Base-by-base conservation (phyloP, 257 asterid genomes). In the Penstemon eatonii region DNA sequence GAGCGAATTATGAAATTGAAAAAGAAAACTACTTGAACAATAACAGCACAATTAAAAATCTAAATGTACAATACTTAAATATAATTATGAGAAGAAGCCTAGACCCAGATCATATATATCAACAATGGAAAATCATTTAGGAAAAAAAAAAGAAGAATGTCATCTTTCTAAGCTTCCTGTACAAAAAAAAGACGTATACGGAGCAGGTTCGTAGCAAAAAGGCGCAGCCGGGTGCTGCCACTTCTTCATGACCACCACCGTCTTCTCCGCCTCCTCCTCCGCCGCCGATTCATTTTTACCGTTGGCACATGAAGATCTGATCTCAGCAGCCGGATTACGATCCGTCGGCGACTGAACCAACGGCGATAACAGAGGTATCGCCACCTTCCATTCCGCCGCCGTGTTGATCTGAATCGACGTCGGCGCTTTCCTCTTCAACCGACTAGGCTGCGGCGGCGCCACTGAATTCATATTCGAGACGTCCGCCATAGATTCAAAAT, bases 161-260 rank as follows among this genome's bases (percentile, higher is more conserved):
- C 82, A 75, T 77, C 87, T 73, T 47, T 85, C 85, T 1, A 69
- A 73, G 38, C 78, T 61, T 8, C 87, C 89, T 0, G 81, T 73
- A 57, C 82, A 76, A 6, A 82, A 81, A 70, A 85, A 89, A 40
- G 89, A 86, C 72, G 56, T 19, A 38, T 77, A 66, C 72, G 84
- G 81, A 53, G 81, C 75, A 79, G 85, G 74, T 39, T 83, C 89
- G 47, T 83, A 82, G 12, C 79, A 56, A 72, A 81, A 86, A 77
- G 92, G 92, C 72, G 89, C 89, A 45, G 92, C 87, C 39, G 91
- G 91, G 64, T 86, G 91, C 78, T 83, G 85, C 92, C 92, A 86
- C 43, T 69, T 77, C 75, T 81, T 79, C 66, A 76, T 13, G 13
- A 71, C 82, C 75, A 60, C 82, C 66, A 3, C 68, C 79, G 83